Conservation (phyloP, 306 rosid species). For the Carpinus viminea region DNA sequence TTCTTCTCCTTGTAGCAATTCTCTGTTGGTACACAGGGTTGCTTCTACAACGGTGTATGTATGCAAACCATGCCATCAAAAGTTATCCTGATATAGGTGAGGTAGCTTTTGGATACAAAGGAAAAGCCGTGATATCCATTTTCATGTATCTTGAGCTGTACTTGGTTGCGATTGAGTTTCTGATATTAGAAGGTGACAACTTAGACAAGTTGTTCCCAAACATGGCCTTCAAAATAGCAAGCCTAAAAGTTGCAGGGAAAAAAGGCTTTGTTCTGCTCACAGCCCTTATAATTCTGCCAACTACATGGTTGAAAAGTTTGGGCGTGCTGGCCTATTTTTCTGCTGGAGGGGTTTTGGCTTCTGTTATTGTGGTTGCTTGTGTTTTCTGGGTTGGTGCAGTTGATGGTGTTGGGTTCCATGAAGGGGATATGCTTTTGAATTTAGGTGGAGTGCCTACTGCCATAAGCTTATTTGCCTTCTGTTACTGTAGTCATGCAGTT, state of each 20-base stretch:
- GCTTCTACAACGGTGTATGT: slow-evolving; percentile 63
- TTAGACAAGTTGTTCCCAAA: slow-evolving; percentile 55
- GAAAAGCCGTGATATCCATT: slow-evolving; percentile 43
- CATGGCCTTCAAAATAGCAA: slow-evolving; percentile 33
- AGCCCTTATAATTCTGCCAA: slow-evolving; percentile 54
- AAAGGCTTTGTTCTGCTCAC: slow-evolving; percentile 46
- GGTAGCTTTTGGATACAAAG: slow-evolving; percentile 58
- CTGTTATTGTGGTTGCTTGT: slow-evolving; percentile 39
- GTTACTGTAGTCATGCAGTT: slow-evolving; percentile 61
- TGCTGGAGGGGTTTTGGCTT: slow-evolving; percentile 60
- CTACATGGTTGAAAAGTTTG: slow-evolving; percentile 67
- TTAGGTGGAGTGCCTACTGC: slow-evolving; percentile 47
- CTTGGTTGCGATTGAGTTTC: slow-evolving; percentile 54
- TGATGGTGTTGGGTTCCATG: slow-evolving; percentile 61
- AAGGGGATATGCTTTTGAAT: slow-evolving; percentile 29
- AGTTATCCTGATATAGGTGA: slow-evolving; percentile 65
- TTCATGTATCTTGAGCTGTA: slow-evolving; percentile 53
- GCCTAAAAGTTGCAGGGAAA: slow-evolving; percentile 38
- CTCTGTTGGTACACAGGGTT: slow-evolving; percentile 66
- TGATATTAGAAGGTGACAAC: slow-evolving; percentile 74
- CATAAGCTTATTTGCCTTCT: slow-evolving; percentile 53
- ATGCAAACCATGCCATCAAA: slow-evolving; percentile 32
- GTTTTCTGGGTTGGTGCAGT: slow-evolving; percentile 55
- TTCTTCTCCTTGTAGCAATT: slow-evolving; percentile 46
- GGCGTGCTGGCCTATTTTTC: slow-evolving; percentile 59